These are phyloP conservation scores for Dothideomycetes sp. DNA, from an alignment of 2,329 filamentous ascomycete genomes.

Conservation along the genomic window DNA sequence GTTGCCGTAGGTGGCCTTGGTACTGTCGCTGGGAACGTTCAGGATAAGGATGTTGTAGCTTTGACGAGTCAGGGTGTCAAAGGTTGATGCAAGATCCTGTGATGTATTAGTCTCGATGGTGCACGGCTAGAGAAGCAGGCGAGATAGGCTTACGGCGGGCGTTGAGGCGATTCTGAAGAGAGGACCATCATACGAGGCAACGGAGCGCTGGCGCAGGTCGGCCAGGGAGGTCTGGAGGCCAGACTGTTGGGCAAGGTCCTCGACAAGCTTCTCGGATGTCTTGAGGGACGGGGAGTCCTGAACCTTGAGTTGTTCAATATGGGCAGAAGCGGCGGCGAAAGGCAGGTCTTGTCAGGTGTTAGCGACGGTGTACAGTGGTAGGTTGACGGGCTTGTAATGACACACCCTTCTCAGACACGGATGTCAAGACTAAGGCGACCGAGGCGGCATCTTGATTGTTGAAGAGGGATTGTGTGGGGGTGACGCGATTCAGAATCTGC, in stretches of 20 bases:
- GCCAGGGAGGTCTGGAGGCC: constrained; percentile 11
- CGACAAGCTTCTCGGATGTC: constrained; percentile 21
- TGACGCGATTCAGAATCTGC: constrained; percentile 38
- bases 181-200: constrained; percentile 5
- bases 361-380: no score
- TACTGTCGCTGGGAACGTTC: constrained; percentile 14
- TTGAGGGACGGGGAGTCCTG: constrained; percentile 16
- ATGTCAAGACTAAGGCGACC: constrained; percentile 20
- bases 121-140: no score
- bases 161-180: constrained; percentile 4
- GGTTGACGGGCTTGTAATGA: background rate
- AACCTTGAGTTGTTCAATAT: constrained; percentile 1
- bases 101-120: background rate
- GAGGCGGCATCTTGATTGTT: constrained; percentile 14
- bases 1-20: constrained; percentile 23
- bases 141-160: background rate
- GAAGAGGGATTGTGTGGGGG: constrained; percentile 34
- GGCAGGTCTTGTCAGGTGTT: background rate
- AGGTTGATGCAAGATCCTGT: background rate
- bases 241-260: constrained; percentile 23
- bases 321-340: background rate
- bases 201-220: background rate
- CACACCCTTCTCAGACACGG: background rate
- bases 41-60: constrained; percentile 19
- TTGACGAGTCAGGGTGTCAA: background rate